Percentiles rank a stretch among this genome's conserved stretches.
phyloP scores from a whole-genome alignment of 176 grass and related monocot species.

The Oryza rufipogon region DNA sequence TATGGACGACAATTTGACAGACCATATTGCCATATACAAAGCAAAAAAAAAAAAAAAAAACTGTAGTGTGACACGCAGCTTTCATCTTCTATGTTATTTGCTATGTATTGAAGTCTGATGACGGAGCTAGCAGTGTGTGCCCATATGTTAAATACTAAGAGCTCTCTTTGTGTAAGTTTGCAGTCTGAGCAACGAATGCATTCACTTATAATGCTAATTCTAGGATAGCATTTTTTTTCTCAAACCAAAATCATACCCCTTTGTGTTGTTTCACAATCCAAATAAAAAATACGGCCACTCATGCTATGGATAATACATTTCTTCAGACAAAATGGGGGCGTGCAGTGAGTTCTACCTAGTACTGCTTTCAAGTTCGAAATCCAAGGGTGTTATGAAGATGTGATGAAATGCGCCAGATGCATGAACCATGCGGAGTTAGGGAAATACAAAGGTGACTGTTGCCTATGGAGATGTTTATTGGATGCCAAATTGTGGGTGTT shows the following conservation, averaged over 20 bases:
- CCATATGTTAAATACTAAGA: conserved; percentile 16
- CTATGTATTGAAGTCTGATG: neutral
- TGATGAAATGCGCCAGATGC: conserved; percentile 25
- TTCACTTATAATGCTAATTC: no score
- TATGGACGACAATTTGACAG: neutral
- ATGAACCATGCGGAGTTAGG: conserved; percentile 30
- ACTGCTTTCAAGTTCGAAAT: conserved; percentile 27
- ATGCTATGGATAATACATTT: conserved; percentile 43
- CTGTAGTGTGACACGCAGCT: neutral
- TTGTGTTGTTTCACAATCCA: neutral
- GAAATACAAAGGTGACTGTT: conserved; percentile 39
- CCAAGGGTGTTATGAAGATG: conserved; percentile 41
- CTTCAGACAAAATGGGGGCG: conserved; percentile 41
- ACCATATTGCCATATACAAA: neutral
- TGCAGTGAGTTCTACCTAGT: conserved; percentile 36
- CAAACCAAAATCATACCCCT: neutral
- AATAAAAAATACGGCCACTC: conserved; percentile 21
- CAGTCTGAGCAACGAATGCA: neutral
- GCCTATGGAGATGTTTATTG: conserved; percentile 2
- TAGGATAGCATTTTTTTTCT: neutral
- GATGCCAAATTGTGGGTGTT: conserved; percentile 23
- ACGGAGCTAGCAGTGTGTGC: neutral
- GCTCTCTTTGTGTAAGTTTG: neutral
- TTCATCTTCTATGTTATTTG: neutral
- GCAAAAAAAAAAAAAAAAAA: neutral